Evolutionary conservation across 2,329 filamentous ascomycete genomes (phyloP).

Genomic region (Claviceps digitariae): DNA sequence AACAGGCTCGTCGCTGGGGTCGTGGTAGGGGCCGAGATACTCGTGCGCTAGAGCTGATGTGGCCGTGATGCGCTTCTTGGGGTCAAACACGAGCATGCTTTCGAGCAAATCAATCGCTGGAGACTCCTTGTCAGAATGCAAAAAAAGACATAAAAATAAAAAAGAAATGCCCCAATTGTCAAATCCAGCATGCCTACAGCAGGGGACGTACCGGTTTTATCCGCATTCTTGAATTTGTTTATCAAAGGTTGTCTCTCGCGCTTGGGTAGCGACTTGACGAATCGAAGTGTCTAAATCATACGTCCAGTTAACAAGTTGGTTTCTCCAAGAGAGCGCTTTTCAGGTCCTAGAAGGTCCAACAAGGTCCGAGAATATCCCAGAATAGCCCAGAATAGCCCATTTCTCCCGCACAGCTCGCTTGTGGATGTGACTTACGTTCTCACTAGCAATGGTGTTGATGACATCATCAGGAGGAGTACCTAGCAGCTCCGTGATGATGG

Average conservation of each 20-base stretch:
- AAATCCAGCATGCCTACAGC: not conserved
- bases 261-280: constrained; percentile 94
- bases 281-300: constrained; percentile 63
- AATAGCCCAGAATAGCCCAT: too few species aligned
- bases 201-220: constrained; percentile 55
- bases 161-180: not conserved
- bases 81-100: constrained; percentile 95
- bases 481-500: constrained; percentile 94
- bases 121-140: not conserved
- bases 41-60: constrained; percentile 77
- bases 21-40: constrained; percentile 93
- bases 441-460: constrained; percentile 95
- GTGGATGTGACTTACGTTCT: constrained; percentile 56
- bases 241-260: constrained; percentile 76
- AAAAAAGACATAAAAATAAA: not conserved
- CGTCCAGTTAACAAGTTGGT: not conserved
- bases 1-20: constrained; percentile 89
- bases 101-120: constrained; percentile 86
- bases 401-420: not conserved
- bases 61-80: constrained; percentile 87
- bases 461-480: constrained; percentile 97
- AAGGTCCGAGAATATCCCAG: too few species aligned
- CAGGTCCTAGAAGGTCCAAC: not conserved
- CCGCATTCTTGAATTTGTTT: constrained; percentile 92
- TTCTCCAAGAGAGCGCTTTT: not conserved